Evolutionary conservation across 495 filamentous ascomycete genomes (phyloP), one percentile per base, ranked within the genome.

Genomic region (Talaromyces adpressus): DNA sequence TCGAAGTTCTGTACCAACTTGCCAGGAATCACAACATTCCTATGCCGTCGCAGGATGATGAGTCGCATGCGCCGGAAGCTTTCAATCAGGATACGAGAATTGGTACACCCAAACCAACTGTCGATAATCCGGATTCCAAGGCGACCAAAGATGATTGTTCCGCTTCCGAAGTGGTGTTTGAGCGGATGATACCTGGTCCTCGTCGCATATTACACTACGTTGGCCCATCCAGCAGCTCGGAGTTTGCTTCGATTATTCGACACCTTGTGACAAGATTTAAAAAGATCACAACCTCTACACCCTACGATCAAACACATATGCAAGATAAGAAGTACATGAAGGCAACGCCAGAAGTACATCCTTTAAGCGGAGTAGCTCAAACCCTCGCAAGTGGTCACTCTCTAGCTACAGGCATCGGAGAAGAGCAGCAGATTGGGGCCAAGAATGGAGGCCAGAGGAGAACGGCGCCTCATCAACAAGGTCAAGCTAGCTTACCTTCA

Each of bases 1-100:
- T 70, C 45, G 71, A 76, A 47, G 72, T 75, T 58, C 61, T 78
- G 63, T 66, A 73, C 11, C 60, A 63, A 36, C 67, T 78, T 23
- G 76, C 71, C 25, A 57, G 59, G 30, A 63, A 70, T 30, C 58
- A 30, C 27, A 49, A 61, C 23, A 49, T 61, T 16, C 12, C 32
- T 18, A 61, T 61, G 58, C 58, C 58, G 20, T 61, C 58, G 32
- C 58, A 39, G 6, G 58, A 61, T 23, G 58, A 61, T 14, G 27
- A 61, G 27, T 25, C 58, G 58, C 58, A 18, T 30, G 41, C 58
- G 6, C 58, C 58, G 11, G 58, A 61, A 61, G 58, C 58, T n/a
- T 61, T 61, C 39, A 61, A 11, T 20, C 39, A 61, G 8, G 27
- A 49, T 9, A 25, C 18, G 20, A 30, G 2, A 6, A n/a, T 4